Evolutionary conservation across 2,329 filamentous ascomycete genomes (phyloP).

Genomic region (Colletotrichum falcatum): DNA sequence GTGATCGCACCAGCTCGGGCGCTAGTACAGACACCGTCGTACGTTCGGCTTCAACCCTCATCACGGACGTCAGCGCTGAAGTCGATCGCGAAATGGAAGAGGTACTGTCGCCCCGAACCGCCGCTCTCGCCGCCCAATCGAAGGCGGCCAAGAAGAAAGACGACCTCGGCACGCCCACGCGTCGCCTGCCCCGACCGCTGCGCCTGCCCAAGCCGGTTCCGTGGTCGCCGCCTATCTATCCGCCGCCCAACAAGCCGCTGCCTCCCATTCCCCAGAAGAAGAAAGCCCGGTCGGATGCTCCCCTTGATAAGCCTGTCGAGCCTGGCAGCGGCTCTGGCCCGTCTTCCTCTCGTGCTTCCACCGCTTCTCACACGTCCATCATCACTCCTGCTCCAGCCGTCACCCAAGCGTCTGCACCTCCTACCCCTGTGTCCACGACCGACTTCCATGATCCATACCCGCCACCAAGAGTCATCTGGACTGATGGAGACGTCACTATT

Average conservation of each 20-base stretch:
- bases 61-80: slow-evolving; percentile 34
- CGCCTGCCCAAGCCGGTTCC: slow-evolving; percentile 21
- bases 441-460: not conserved
- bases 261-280: slow-evolving; percentile 19
- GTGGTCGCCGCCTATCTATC: slow-evolving; percentile 13
- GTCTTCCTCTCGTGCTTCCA: not conserved
- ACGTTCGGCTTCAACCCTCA: slow-evolving; percentile 27
- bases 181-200: slow-evolving; percentile 16
- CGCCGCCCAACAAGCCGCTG: slow-evolving; percentile 35
- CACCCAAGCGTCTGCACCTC: slow-evolving; percentile 2
- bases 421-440: not conserved
- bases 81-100: slow-evolving; percentile 32
- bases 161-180: slow-evolving; percentile 29
- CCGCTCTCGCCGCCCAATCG: not conserved
- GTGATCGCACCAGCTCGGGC: not conserved
- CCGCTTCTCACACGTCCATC: not conserved
- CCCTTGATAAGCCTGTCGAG: not conserved
- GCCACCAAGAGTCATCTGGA: not conserved
- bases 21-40: not conserved
- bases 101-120: slow-evolving; percentile 21
- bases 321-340: slow-evolving; percentile 14
- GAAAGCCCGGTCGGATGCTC: not conserved
- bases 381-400: not conserved
- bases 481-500: slow-evolving; percentile 18
- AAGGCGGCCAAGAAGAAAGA: not conserved